Percentiles rank a stretch among this genome's conserved stretches.
Evolutionary conservation across 1,139 yeast genomes (phyloP).

Genomic region (Suhomyces choctaworum): DNA sequence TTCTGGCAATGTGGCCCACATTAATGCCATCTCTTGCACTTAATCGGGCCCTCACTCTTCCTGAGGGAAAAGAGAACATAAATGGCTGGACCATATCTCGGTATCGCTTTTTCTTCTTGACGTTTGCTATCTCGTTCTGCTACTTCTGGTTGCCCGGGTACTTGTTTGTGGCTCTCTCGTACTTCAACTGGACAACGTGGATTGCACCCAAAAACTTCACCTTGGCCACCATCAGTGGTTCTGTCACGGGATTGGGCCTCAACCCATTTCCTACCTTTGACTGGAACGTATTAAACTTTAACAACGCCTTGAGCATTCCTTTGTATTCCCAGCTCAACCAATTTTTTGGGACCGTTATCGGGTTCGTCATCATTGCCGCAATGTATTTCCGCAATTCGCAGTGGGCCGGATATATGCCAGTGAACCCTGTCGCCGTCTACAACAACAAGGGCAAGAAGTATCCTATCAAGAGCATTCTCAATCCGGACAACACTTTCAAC

Average conservation of each 20-base stretch:
- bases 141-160: slow-evolving; percentile 25
- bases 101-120: slow-evolving; percentile 17
- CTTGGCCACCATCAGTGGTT: slow-evolving; percentile 20
- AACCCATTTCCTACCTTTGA: slow-evolving; percentile 23
- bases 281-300: slow-evolving; percentile 18
- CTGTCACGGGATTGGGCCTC: slow-evolving; percentile 17
- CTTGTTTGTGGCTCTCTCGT: slow-evolving; percentile 17
- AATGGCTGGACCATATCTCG: slow-evolving; percentile 24
- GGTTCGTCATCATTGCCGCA: slow-evolving; percentile 16
- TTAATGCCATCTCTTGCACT: slow-evolving; percentile 21
- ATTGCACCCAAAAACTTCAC: slow-evolving; percentile 20
- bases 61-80: slow-evolving; percentile 18
- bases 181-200: slow-evolving; percentile 25
- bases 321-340: slow-evolving; percentile 16
- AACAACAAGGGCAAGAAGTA: slow-evolving; percentile 19
- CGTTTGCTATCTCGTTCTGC: slow-evolving; percentile 15
- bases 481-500: slow-evolving; percentile 15
- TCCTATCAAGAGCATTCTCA: slow-evolving; percentile 15
- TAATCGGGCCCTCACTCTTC: slow-evolving; percentile 20
- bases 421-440: slow-evolving; percentile 17
- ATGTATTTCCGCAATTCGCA: slow-evolving; percentile 18
- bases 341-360: slow-evolving; percentile 17
- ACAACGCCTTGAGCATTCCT: slow-evolving; percentile 15
- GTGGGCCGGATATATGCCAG: slow-evolving; percentile 21
- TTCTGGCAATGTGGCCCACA: slow-evolving; percentile 20